These are phyloP conservation scores for Aspergillus latus DNA, from an alignment of 2,329 filamentous ascomycete genomes.

Conservation along the genomic window DNA sequence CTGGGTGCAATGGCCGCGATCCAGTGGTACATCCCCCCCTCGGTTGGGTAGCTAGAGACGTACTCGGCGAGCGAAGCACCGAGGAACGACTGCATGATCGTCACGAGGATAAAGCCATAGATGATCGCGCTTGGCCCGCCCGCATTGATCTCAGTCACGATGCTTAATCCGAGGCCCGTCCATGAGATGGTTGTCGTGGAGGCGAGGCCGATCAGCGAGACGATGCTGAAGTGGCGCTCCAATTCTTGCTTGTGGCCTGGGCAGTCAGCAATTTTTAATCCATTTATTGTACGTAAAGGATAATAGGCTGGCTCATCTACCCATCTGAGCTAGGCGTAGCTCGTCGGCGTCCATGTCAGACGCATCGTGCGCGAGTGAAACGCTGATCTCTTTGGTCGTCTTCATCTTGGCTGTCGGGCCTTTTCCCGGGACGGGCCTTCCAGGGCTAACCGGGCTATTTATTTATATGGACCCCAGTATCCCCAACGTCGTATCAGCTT, in stretches of 20 bases:
- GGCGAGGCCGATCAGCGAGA: conserved; percentile 10
- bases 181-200: conserved; percentile 11
- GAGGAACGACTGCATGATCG: conserved; percentile 8
- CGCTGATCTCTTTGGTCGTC: neutral
- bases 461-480: neutral
- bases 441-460: neutral
- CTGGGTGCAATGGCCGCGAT: conserved; percentile 12
- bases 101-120: conserved; percentile 12
- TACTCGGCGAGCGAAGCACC: conserved; percentile 11
- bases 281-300: neutral
- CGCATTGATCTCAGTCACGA: conserved; percentile 10
- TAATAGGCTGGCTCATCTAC: neutral
- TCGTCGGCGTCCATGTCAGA: conserved; percentile 9
- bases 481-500: neutral
- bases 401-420: neutral
- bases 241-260: conserved; percentile 11
- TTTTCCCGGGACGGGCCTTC: too few relatives aligned
- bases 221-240: conserved; percentile 10
- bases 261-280: neutral
- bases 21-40: conserved; percentile 15
- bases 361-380: neutral
- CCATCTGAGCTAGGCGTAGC: conserved; percentile 12
- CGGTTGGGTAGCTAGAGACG: conserved; percentile 12
- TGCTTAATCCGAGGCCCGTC: conserved; percentile 9
- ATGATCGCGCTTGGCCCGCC: conserved; percentile 13